Evolutionary conservation across 352 stramenopile genomes (phyloP).

Genomic region (Globisporangium alternatum): DNA sequence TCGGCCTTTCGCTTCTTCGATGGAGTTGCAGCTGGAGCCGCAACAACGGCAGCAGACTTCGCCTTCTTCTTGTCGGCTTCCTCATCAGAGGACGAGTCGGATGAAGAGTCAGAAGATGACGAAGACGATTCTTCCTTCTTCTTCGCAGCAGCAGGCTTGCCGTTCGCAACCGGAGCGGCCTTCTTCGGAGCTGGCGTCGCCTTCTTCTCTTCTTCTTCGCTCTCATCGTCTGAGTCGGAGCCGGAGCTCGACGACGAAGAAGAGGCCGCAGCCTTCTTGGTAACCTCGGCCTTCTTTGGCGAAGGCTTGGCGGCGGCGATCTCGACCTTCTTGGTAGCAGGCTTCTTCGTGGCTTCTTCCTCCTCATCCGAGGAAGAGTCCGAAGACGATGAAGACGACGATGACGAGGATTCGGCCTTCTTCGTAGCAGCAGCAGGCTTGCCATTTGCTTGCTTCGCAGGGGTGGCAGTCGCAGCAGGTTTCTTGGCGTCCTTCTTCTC

Average conservation of each 20-base stretch:
- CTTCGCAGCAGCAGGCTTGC: slow-evolving; percentile 18
- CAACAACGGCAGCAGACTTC: slow-evolving; percentile 27
- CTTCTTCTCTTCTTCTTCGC: slow-evolving; percentile 34
- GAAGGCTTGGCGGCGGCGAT: slow-evolving; percentile 5
- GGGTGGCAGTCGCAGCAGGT: slow-evolving; percentile 2
- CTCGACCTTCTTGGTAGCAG: slow-evolving; percentile 21
- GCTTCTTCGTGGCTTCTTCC: slow-evolving; percentile 30
- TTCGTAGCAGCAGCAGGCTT: slow-evolving; percentile 15
- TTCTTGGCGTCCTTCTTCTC: slow-evolving; percentile 23
- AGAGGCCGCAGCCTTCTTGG: slow-evolving; percentile 26
- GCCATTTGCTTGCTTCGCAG: slow-evolving; percentile 21
- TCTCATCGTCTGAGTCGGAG: slow-evolving; percentile 52
- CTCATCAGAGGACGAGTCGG: slow-evolving; percentile 38
- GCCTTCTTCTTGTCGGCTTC: slow-evolving; percentile 33
- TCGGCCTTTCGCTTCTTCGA: slow-evolving; percentile 58
- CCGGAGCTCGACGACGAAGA: slow-evolving; percentile 40
- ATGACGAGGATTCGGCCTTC: slow-evolving; percentile 29
- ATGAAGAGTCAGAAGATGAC: slow-evolving; percentile 32
- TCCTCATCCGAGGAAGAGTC: slow-evolving; percentile 37
- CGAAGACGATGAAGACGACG: slow-evolving; percentile 22
- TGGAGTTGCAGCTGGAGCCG: slow-evolving; percentile 21
- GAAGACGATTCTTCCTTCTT: slow-evolving; percentile 25
- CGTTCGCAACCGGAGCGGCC: slow-evolving; percentile 19
- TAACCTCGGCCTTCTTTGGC: slow-evolving; percentile 19
- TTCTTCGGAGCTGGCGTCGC: slow-evolving; percentile 25